Base-by-base conservation (phyloP, 1,284 basidiomycete species). In the Tylopilus sp. region DNA sequence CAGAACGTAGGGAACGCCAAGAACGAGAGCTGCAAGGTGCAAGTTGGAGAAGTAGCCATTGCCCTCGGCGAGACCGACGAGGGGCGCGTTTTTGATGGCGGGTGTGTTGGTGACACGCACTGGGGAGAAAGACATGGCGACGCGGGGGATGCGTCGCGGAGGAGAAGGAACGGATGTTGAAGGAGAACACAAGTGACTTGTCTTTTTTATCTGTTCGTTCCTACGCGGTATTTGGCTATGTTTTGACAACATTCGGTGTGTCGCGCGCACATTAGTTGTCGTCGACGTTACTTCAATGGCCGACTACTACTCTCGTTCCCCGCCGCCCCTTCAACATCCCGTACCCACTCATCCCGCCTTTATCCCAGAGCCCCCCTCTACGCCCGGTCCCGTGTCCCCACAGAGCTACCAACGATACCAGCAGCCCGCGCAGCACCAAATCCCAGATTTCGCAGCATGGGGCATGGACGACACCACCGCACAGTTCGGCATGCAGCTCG, bases 401-500 rank as follows among this genome's bases (percentile, higher is more conserved):
- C 79, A 84, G 49, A 84, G 84, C 36, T 90, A 89, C 70, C 83
- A 88, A 62, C 79, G 88, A 13, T 90, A 78, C 64, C 47, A 41
- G 65, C 75, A 49, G 70, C 74, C 64, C 58, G 60, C 39, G 50
- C 65, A 21, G 64, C 68, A 53, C 65, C 68, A 46, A 62, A 56
- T 64, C 25, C 72, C 78, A 4, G 79, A 86, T 60, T 86, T 85
- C 57, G 76, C 75, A 1, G 82, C 84, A 16, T 91, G 87, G 87
- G 85, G 86, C 0, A 79, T 98, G 70, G 89, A 97, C 67, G 91
- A 94, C 65, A 85, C 92, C 4, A 98, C 97, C 3, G 89, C 96
- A 0, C 91, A 97, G 69, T 89, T 99, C 71, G 93, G 96, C 28
- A 89, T 99, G 78, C 96, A 98, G 69, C 84, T 99, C 39, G 94